Evolutionary conservation across 768 basidiomycete genomes (phyloP).

Genomic region (Trametes meyenii): DNA sequence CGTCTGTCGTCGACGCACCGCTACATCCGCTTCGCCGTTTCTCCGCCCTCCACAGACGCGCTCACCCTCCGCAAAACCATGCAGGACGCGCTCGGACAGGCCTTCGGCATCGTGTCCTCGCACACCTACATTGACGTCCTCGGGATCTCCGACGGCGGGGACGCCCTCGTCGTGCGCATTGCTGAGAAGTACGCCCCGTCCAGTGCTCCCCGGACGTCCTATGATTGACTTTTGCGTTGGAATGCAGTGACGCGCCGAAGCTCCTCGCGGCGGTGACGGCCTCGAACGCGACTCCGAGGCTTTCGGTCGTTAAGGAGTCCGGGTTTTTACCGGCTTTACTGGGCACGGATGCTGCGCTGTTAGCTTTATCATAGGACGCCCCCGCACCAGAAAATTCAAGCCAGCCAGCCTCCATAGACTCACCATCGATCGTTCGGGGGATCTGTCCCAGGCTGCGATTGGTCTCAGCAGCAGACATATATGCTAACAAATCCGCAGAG

Average conservation of each 20-base stretch:
- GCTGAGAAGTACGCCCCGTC: conserved; percentile 39
- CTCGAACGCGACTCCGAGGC: conserved; percentile 23
- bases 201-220: too few relatives aligned
- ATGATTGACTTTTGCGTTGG: neutral
- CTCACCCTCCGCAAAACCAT: conserved; percentile 55
- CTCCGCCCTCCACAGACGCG: conserved; percentile 43
- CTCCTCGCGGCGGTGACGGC: conserved; percentile 35
- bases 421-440: too few relatives aligned
- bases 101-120: conserved; percentile 57
- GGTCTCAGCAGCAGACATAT: too few relatives aligned
- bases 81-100: conserved; percentile 55
- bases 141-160: conserved; percentile 48
- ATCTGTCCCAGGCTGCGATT: too few relatives aligned
- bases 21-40: conserved; percentile 50
- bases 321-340: conserved; percentile 36
- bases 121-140: conserved; percentile 61
- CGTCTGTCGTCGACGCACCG: conserved; percentile 35
- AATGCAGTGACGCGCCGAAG: conserved; percentile 33
- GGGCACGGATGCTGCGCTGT: conserved; percentile 5
- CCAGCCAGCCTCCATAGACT: too few relatives aligned
- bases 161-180: conserved; percentile 45
- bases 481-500: too few relatives aligned
- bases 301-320: conserved; percentile 35
- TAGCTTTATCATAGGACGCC: neutral
- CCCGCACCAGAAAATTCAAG: neutral